Evolutionary conservation across 192 early-diverging fungal genomes (phyloP).

Genomic region (Entomortierella chlamydospora): DNA sequence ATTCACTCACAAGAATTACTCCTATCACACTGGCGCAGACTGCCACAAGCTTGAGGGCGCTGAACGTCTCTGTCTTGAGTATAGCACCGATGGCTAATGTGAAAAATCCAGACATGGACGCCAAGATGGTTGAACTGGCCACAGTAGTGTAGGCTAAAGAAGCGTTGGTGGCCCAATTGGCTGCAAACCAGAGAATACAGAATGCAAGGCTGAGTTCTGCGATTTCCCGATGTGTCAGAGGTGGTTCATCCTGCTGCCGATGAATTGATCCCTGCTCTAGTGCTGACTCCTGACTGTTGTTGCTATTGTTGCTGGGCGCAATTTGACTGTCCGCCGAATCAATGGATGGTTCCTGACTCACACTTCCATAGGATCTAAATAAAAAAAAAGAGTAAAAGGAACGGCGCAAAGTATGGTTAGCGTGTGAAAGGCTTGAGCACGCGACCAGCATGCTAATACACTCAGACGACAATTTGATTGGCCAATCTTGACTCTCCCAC

Average conservation of each 20-base stretch:
- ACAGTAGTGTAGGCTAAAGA: slow-evolving; percentile 81
- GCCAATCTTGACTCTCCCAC: background rate
- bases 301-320: background rate
- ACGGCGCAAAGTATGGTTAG: background rate
- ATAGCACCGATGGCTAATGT: slow-evolving; percentile 75
- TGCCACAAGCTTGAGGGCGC: slow-evolving; percentile 62
- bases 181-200: slow-evolving; percentile 85
- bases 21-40: slow-evolving; percentile 72
- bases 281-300: slow-evolving; percentile 1
- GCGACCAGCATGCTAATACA: background rate
- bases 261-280: slow-evolving; percentile 30
- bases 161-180: slow-evolving; percentile 79
- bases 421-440: background rate
- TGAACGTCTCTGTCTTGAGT: slow-evolving; percentile 70
- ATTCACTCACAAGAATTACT: slow-evolving; percentile 68
- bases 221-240: slow-evolving; percentile 58
- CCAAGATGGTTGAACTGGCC: slow-evolving; percentile 79
- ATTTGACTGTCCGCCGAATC: background rate
- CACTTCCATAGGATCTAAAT: slow-evolving; percentile 30
- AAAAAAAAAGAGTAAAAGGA: background rate
- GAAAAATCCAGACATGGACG: slow-evolving; percentile 80
- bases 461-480: background rate
- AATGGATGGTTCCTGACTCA: background rate
- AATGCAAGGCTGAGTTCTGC: slow-evolving; percentile 73
- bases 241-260: slow-evolving; percentile 1